Conservation (phyloP, 129 eudicot genomes). For the Tanacetum coccineum region DNA sequence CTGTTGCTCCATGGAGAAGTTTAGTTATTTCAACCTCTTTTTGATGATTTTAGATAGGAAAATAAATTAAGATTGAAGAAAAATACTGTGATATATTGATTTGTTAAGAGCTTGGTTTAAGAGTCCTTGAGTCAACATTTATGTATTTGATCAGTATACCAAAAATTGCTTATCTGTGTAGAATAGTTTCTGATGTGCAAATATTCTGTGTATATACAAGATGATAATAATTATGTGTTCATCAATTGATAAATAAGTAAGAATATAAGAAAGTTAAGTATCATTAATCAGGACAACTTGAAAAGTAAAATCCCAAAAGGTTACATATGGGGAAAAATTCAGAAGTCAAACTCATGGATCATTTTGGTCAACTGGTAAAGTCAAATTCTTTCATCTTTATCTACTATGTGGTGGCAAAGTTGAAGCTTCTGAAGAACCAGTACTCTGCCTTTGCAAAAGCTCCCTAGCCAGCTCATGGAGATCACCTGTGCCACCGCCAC, state of each 20-base stretch:
- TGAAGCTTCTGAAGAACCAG: constrained; percentile 41
- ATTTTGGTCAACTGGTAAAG: constrained; percentile 23
- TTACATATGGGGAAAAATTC: constrained; percentile 16
- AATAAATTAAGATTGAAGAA: too few species aligned
- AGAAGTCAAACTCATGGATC: constrained; percentile 21
- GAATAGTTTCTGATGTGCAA: background rate
- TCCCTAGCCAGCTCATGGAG: constrained; percentile 73
- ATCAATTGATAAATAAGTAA: too few species aligned
- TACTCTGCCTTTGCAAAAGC: constrained; percentile 48
- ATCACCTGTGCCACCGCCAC: constrained; percentile 39
- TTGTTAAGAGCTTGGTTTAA: too few species aligned
- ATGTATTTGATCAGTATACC: background rate
- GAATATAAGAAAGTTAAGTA: background rate
- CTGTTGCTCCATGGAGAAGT: too few species aligned
- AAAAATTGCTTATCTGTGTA: background rate
- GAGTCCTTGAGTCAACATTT: too few species aligned
- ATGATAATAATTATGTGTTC: background rate
- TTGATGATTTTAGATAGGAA: too few species aligned
- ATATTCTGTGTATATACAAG: background rate
- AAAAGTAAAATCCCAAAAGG: constrained; percentile 10
- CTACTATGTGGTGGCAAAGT: constrained; percentile 53
- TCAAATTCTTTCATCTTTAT: constrained; percentile 28
- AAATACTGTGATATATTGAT: too few species aligned
- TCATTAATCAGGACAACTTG: background rate
- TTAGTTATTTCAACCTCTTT: too few species aligned